Conservation (phyloP, 345 rosid genomes). For the Laguncularia racemosa region DNA sequence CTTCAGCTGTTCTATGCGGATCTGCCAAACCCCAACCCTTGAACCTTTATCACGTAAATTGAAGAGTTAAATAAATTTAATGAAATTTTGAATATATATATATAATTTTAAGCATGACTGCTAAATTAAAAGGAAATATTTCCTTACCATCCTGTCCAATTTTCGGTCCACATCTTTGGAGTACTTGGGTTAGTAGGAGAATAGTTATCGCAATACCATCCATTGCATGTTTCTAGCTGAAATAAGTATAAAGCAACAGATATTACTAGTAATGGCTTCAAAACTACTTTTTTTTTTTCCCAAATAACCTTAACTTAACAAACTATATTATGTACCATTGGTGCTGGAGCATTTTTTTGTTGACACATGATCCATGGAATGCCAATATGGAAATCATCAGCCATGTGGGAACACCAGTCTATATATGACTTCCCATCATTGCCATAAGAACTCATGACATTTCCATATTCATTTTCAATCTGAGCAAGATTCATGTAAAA, state of each 20-base stretch:
- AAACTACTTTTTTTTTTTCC: neutral
- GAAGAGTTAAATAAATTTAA: neutral
- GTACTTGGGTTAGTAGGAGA: conserved; percentile 16
- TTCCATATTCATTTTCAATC: conserved; percentile 45
- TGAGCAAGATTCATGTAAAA: neutral
- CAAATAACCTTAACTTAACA: neutral
- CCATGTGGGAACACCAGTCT: conserved; percentile 35
- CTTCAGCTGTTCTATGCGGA: conserved; percentile 36
- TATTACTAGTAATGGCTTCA: neutral
- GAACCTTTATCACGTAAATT: conserved; percentile 17
- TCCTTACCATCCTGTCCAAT: conserved; percentile 36
- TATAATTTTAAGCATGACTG: neutral
- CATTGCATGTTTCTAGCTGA: conserved; percentile 37
- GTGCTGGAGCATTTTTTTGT: conserved; percentile 25
- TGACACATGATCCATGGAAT: conserved; percentile 48
- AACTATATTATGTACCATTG: conserved; percentile 13
- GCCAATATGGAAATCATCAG: conserved; percentile 11
- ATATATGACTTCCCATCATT: conserved; percentile 23
- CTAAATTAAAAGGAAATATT: too few species aligned
- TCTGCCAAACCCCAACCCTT: conserved; percentile 28
- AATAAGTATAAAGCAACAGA: neutral
- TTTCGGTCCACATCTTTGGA: conserved; percentile 47
- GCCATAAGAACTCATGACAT: conserved; percentile 18
- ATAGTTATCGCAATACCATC: conserved; percentile 31
- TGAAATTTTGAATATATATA: neutral